Evolutionary conservation across 2,329 filamentous ascomycete genomes (phyloP).

Genomic region (Arachnomyces sp.): DNA sequence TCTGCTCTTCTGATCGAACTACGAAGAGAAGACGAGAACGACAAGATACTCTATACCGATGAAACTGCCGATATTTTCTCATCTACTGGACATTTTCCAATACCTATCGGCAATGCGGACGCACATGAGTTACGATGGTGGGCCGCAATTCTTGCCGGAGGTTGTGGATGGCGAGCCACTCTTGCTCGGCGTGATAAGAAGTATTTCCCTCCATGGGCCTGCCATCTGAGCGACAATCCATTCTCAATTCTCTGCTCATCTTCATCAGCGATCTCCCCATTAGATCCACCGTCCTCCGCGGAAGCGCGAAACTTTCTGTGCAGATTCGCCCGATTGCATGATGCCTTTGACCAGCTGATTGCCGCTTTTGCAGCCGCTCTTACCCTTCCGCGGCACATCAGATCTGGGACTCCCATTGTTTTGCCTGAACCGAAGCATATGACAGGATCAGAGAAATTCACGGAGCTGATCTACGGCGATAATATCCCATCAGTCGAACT

Average conservation of each 20-base stretch:
- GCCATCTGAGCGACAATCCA: slow-evolving; percentile 5
- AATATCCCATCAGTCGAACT: slow-evolving; percentile 7
- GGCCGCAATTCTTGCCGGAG: slow-evolving; percentile 7
- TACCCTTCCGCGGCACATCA: slow-evolving; percentile 9
- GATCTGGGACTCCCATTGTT: slow-evolving; percentile 9
- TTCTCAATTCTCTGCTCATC: slow-evolving; percentile 3
- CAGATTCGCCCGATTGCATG: slow-evolving; percentile 7
- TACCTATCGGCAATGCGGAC: slow-evolving; percentile 5
- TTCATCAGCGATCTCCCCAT: background rate
- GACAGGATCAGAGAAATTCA: slow-evolving; percentile 1
- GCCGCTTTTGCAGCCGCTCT: slow-evolving; percentile 9
- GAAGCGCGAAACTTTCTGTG: slow-evolving; percentile 11
- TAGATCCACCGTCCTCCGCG: slow-evolving; percentile 8
- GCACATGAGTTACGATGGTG: slow-evolving; percentile 8
- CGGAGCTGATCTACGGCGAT: background rate
- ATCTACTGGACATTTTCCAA: slow-evolving; percentile 1
- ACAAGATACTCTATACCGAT: slow-evolving; percentile 2
- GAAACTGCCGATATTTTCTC: background rate
- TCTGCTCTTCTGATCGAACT: slow-evolving; percentile 7
- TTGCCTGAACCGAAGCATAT: slow-evolving; percentile 6
- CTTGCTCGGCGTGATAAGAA: slow-evolving; percentile 1
- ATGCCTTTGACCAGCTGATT: slow-evolving; percentile 12
- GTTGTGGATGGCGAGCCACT: slow-evolving; percentile 8
- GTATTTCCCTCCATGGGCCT: slow-evolving; percentile 6
- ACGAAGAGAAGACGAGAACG: slow-evolving; percentile 2